These are phyloP conservation scores for Zea mays DNA, from an alignment of 176 grass and related monocot species.

Conservation along the genomic window DNA sequence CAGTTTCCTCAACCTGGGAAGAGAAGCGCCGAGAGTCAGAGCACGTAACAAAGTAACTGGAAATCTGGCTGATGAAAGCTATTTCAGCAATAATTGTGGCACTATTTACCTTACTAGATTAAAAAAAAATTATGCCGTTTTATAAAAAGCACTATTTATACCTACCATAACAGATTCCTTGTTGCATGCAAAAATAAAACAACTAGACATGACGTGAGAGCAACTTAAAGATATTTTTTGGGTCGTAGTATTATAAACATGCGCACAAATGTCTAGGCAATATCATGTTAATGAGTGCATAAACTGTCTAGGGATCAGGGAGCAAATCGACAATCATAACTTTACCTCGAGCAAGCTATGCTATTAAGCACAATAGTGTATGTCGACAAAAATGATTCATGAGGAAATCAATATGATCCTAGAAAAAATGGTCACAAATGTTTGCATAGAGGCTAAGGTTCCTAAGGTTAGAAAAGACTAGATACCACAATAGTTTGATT, in stretches of 20 bases:
- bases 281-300: neutral
- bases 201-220: neutral
- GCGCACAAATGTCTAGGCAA: neutral
- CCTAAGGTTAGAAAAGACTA: neutral
- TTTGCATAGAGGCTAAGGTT: neutral
- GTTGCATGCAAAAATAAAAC: neutral
- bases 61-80: neutral
- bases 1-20: slow-evolving; percentile 62
- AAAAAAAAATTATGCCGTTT: neutral
- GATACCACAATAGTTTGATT: neutral
- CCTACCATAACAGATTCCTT: neutral
- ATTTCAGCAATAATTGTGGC: neutral
- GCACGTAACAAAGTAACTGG: neutral
- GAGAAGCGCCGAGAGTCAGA: slow-evolving; percentile 13
- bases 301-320: neutral
- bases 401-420: neutral
- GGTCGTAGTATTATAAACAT: neutral
- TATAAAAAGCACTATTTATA: neutral
- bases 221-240: neutral
- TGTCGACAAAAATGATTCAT: neutral
- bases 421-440: neutral
- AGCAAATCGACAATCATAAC: neutral
- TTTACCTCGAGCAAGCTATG: neutral
- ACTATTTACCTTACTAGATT: neutral
- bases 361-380: neutral